Conservation (phyloP, 1,284 basidiomycete species). For the Apiotrichum domesticum region DNA sequence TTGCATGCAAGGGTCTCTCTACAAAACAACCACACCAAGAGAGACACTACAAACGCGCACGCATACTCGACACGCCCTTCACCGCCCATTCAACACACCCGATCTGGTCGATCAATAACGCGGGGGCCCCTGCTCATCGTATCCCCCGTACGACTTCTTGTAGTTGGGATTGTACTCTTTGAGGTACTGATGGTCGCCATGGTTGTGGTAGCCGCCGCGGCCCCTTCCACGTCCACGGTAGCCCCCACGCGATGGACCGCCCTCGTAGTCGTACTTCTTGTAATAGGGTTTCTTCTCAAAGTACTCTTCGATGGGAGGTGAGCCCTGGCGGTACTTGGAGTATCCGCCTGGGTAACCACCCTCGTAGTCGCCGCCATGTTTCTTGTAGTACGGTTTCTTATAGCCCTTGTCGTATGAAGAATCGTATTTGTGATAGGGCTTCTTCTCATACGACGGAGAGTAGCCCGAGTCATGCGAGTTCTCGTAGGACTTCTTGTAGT, state of each 20-base stretch:
- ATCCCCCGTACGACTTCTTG: neutral
- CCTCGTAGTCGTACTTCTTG: conserved; percentile 2
- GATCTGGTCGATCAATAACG: too few relatives aligned
- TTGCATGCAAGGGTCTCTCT: too few relatives aligned
- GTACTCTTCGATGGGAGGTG: neutral
- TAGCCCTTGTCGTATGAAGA: neutral
- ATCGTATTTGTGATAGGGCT: neutral
- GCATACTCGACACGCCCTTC: conserved; percentile 41
- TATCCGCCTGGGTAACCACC: neutral
- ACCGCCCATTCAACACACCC: neutral
- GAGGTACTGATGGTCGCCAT: neutral
- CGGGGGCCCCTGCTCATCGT: neutral
- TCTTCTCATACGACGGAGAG: neutral
- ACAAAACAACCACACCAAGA: too few relatives aligned
- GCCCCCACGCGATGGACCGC: neutral
- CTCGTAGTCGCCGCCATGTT: neutral
- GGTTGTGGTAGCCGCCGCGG: neutral
- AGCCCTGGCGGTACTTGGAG: neutral
- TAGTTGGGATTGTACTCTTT: neutral
- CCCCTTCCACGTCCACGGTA: neutral
- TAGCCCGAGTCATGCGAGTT: too few relatives aligned
- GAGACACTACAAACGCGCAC: too few relatives aligned
- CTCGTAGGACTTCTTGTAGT: neutral
- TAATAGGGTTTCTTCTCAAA: neutral
- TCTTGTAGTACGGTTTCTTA: neutral